Evolutionary conservation across 768 basidiomycete species (phyloP), one percentile per base, ranked within the genome.

Genomic region (Amanita molliuscula): DNA sequence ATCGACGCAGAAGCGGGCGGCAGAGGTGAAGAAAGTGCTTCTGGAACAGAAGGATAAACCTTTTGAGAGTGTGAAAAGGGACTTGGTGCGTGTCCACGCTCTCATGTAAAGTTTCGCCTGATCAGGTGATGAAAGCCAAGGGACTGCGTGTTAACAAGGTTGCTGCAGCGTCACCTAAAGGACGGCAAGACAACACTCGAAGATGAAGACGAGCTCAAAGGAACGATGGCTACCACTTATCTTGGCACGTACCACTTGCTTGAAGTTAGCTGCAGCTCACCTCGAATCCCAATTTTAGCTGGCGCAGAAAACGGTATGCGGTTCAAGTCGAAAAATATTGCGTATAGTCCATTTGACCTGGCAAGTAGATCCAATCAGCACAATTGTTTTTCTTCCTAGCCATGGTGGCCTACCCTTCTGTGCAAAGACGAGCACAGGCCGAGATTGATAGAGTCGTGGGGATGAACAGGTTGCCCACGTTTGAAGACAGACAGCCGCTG

Each of bases 361-460:
- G 7, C 10, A 10, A 9, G 18, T 9, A 40, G 38, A 20, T 40
- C 6, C 38, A 40, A 20, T 10, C 20, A 9, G 5, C 20, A 20
- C 38, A 18, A 10, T 20, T 20, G 20, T 18, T 48, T 18, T 53
- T 53, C 23, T 20, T 55, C 15, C 23, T 55, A 1, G 33, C 35
- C 11, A 45, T 56, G 48, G 35, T 37, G 10, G 37, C 16, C 20
- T 38, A 53, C 21, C 55, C 44, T 33, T 29, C 50, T 18, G 45
- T 53, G 9, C 55, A 53, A 16, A 20, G 31, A 20, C 43, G 34
- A 11, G 52, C 40, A 20, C 55, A 53, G 38, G 48, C 23, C 20
- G 55, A 56, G 50, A 35, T 56, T 11, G 55, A 56, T 34, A n/a
- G 18, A 3, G 44, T 53, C 28, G 41, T 56, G 16, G 55, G 50